A percentile compares a stretch with the other conserved stretches of the same genome.
Conservation (phyloP, 805 yeast genomes). For the Kodamaea neixiangensis region DNA sequence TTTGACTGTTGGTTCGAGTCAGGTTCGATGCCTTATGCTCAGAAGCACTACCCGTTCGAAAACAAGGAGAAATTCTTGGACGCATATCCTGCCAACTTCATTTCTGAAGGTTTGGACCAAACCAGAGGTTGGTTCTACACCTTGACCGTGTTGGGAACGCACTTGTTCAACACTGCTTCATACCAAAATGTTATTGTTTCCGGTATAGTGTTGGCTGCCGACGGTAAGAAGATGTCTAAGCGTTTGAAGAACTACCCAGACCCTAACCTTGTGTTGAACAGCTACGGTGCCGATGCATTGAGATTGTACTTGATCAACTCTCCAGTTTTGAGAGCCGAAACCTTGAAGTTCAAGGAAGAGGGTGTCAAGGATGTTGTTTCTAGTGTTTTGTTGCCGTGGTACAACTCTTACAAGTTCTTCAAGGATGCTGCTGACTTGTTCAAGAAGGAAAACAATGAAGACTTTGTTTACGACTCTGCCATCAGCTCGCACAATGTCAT, state of each 20-base stretch:
- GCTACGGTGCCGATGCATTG: slow-evolving; percentile 97
- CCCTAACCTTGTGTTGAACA: slow-evolving; percentile 76
- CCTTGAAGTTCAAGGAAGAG: slow-evolving; percentile 95
- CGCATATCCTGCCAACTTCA: slow-evolving; percentile 95
- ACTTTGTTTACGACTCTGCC: slow-evolving; percentile 69
- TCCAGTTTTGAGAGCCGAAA: slow-evolving; percentile 95
- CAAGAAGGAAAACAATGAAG: slow-evolving; percentile 70
- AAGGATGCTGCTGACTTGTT: slow-evolving; percentile 89
- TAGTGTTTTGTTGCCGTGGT: slow-evolving; percentile 96
- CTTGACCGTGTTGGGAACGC: slow-evolving; percentile 92
- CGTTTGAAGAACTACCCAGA: slow-evolving; percentile 98
- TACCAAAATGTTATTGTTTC: slow-evolving; percentile 93
- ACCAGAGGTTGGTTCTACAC: slow-evolving; percentile 99
- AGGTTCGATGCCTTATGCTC: slow-evolving; percentile 98
- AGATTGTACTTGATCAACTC: slow-evolving; percentile 95
- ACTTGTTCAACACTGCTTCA: slow-evolving; percentile 88
- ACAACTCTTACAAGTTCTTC: slow-evolving; percentile 95
- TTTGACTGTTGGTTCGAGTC: slow-evolving; percentile 99
- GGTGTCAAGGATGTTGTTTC: slow-evolving; percentile 98
- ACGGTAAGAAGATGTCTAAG: slow-evolving; percentile 99
- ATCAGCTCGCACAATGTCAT: slow-evolving; percentile 79
- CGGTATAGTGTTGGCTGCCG: slow-evolving; percentile 96
- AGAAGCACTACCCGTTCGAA: slow-evolving; percentile 96
- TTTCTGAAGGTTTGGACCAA: slow-evolving; percentile 98
- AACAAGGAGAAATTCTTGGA: slow-evolving; percentile 65